Conservation (phyloP, 208 protist genomes). For the Leptomonas pyrrhocoris region DNA sequence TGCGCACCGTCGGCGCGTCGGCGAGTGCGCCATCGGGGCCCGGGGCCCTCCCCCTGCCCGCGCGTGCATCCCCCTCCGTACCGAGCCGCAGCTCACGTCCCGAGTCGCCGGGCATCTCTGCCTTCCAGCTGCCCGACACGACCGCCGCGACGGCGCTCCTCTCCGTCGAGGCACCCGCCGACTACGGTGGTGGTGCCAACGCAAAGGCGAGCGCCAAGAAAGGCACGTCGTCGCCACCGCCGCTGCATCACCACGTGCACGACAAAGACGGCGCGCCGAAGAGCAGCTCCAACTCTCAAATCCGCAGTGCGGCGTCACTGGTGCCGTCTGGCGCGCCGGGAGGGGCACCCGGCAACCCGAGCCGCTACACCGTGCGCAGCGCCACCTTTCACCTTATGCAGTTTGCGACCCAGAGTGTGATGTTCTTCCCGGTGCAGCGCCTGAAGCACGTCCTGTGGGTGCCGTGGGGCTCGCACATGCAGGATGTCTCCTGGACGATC, state of each 20-base stretch:
- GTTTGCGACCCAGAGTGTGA: slow-evolving; percentile 67
- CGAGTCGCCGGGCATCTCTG: background rate
- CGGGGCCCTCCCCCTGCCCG: background rate
- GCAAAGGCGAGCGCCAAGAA: slow-evolving; percentile 1
- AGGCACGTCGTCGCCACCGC: background rate
- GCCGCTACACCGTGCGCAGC: slow-evolving; percentile 44
- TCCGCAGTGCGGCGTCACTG: slow-evolving; percentile 3
- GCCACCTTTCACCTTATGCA: slow-evolving; percentile 76
- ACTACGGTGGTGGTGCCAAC: slow-evolving; percentile 1
- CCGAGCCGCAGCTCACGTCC: background rate
- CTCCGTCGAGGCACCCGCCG: background rate
- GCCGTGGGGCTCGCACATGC: slow-evolving; percentile 68
- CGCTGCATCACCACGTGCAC: too few relatives aligned
- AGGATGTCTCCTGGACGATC: slow-evolving; percentile 66
- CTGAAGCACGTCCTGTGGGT: slow-evolving; percentile 55
- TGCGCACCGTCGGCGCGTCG: background rate
- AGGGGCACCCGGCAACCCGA: background rate
- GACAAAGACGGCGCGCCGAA: background rate
- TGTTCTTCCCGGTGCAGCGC: slow-evolving; percentile 67
- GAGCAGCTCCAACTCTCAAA: slow-evolving; percentile 16
- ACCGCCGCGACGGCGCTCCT: background rate
- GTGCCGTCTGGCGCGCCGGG: background rate
- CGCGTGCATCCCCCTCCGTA: background rate
- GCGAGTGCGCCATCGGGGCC: background rate
- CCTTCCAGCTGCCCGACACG: background rate